phyloP scores from a whole-genome alignment of 805 yeast species.

The Ogataea parapolymorpha region DNA sequence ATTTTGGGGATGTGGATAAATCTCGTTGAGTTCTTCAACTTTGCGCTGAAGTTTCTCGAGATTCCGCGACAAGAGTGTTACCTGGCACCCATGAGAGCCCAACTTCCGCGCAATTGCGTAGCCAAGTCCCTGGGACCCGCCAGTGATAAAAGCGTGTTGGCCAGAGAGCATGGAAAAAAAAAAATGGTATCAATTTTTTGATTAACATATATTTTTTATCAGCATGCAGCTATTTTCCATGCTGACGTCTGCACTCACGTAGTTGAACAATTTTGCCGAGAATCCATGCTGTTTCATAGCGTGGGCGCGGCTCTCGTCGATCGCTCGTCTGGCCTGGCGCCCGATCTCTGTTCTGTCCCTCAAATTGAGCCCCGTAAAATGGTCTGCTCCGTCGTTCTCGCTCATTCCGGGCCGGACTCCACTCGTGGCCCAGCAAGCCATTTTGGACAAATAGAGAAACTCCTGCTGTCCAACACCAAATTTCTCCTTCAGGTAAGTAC shows the following conservation, averaged over 20 bases:
- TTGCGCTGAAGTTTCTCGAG: constrained; percentile 32
- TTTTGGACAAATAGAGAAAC: constrained; percentile 44
- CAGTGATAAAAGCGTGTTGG: constrained; percentile 52
- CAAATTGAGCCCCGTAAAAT: constrained; percentile 43
- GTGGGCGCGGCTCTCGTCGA: constrained; percentile 67
- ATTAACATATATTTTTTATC: constrained; percentile 8
- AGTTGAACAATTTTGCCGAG: constrained; percentile 51
- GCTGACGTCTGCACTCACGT: constrained; percentile 56
- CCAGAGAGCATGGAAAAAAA: constrained; percentile 7
- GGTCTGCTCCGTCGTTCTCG: constrained; percentile 39
- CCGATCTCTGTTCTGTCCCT: constrained; percentile 61
- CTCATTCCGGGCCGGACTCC: constrained; percentile 48
- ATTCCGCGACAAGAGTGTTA: constrained; percentile 51
- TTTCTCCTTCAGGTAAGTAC: constrained; percentile 34
- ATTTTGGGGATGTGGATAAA: constrained; percentile 11
- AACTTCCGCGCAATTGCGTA: constrained; percentile 48
- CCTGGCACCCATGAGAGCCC: constrained; percentile 48
- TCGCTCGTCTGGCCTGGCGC: constrained; percentile 60
- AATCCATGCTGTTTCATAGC: constrained; percentile 43
- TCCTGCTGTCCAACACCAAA: constrained; percentile 33
- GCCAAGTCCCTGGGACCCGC: constrained; percentile 72
- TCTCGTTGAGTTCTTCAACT: constrained; percentile 18
- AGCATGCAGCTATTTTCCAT: constrained; percentile 53
- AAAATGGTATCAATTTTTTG: background rate
- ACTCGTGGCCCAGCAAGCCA: constrained; percentile 88